Evolutionary conservation across 345 rosid genomes (phyloP).

Genomic region (Hibiscus trionum): DNA sequence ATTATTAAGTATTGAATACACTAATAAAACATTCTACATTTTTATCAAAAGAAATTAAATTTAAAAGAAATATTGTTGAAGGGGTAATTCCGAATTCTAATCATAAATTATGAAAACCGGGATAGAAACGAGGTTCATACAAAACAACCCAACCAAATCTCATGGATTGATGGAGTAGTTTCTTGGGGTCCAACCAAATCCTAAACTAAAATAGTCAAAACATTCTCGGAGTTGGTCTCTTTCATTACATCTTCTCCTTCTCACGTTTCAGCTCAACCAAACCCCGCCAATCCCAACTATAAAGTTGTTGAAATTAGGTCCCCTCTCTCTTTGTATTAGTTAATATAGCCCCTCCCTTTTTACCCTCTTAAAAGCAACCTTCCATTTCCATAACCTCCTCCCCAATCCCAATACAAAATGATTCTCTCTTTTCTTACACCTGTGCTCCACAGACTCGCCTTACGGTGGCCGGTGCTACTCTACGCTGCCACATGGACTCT

Average conservation of each 20-base stretch:
- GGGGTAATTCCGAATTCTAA: no score
- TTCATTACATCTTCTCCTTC: constrained; percentile 3
- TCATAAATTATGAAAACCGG: no score
- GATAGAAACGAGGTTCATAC: no score
- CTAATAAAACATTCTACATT: no score
- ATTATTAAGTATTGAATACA: no score
- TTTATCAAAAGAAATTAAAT: no score
- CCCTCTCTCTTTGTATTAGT: not conserved
- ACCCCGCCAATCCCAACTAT: not conserved
- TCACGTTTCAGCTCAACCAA: not conserved
- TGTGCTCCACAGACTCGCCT: constrained; percentile 21
- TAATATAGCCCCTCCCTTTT: not conserved
- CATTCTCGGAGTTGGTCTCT: constrained; percentile 8
- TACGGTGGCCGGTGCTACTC: constrained; percentile 51
- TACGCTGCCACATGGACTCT: constrained; percentile 72
- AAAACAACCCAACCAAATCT: not conserved
- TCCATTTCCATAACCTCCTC: not conserved
- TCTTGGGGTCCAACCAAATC: not conserved
- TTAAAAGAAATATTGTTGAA: no score
- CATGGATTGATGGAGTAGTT: not conserved
- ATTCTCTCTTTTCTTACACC: constrained; percentile 20
- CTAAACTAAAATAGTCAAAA: not conserved
- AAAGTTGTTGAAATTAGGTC: constrained; percentile 15
- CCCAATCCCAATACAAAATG: constrained; percentile 10
- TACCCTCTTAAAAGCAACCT: not conserved